phyloP scores from a whole-genome alignment of 163 green algal genomes.

The Prototheca cutis region DNA sequence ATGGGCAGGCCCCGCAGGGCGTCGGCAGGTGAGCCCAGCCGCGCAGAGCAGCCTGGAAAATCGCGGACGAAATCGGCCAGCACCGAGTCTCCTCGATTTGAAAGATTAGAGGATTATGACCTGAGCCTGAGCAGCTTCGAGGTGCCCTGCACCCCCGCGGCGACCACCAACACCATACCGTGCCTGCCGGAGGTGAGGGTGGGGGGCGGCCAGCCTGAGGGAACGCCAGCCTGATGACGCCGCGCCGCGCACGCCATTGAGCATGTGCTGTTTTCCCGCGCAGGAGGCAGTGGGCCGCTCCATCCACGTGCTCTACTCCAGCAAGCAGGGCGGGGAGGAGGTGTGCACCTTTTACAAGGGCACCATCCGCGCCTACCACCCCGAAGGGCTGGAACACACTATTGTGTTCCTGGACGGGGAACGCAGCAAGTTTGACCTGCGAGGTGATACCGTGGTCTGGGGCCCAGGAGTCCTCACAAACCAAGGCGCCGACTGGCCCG shows the following conservation, averaged over 20 bases:
- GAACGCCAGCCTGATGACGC: no score
- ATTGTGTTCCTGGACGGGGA: not conserved
- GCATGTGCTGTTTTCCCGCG: not conserved
- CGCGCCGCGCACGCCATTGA: no score
- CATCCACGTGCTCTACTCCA: slow-evolving; percentile 4
- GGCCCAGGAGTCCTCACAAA: not conserved
- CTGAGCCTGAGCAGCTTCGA: not conserved
- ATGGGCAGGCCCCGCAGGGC: no score
- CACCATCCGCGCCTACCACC: not conserved
- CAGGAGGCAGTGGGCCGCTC: not conserved
- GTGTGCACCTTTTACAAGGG: not conserved
- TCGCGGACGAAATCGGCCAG: no score
- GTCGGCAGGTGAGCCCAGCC: no score
- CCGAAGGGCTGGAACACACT: not conserved
- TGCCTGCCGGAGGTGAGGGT: not conserved
- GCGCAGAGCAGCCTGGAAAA: no score
- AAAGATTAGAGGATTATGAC: not conserved
- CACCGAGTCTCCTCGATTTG: no score
- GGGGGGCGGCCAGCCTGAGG: no score
- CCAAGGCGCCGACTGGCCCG: not conserved
- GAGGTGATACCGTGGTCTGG: slow-evolving; percentile 5
- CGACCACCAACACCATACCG: not conserved
- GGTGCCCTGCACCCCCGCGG: not conserved
- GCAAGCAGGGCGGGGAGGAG: not conserved
- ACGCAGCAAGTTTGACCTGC: not conserved